These are phyloP conservation scores for Penicillium macrosclerotiorum DNA, from an alignment of 495 filamentous ascomycete genomes.

Conservation along the genomic window DNA sequence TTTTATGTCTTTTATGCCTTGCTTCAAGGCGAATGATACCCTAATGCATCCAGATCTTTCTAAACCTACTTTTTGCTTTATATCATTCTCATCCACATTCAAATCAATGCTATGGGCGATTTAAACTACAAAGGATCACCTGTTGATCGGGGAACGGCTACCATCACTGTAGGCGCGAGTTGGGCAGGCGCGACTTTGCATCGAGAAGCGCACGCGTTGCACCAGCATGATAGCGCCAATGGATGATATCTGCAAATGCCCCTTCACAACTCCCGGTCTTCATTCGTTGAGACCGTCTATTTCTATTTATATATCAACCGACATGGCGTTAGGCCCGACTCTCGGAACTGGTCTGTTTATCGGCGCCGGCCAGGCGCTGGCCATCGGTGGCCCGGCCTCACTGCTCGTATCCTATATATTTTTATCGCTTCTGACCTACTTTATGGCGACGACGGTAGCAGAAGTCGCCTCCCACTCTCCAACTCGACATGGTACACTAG, in stretches of 20 bases:
- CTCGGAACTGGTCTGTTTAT: slow-evolving; percentile 42
- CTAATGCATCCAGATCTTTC: slow-evolving; percentile 8
- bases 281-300: slow-evolving; percentile 4
- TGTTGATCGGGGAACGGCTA: background rate
- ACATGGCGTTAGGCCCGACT: slow-evolving; percentile 37
- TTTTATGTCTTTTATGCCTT: background rate
- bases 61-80: background rate
- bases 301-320: slow-evolving; percentile 14
- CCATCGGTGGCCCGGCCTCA: slow-evolving; percentile 41
- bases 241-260: too few relatives aligned
- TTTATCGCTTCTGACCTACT: slow-evolving; percentile 56
- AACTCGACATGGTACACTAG: slow-evolving; percentile 52
- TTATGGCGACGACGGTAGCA: slow-evolving; percentile 58
- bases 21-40: slow-evolving; percentile 21
- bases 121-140: too few relatives aligned
- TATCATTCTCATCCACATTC: too few relatives aligned
- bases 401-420: slow-evolving; percentile 37
- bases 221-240: background rate
- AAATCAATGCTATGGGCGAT: too few relatives aligned
- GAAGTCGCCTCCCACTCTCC: slow-evolving; percentile 65
- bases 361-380: slow-evolving; percentile 39
- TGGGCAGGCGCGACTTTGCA: background rate
- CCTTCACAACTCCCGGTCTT: slow-evolving; percentile 1
- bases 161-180: background rate
- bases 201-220: background rate